Evolutionary conservation across 2,329 filamentous ascomycete genomes (phyloP), one percentile per base, ranked within the genome.

Genomic region (Microcera coccophila): DNA sequence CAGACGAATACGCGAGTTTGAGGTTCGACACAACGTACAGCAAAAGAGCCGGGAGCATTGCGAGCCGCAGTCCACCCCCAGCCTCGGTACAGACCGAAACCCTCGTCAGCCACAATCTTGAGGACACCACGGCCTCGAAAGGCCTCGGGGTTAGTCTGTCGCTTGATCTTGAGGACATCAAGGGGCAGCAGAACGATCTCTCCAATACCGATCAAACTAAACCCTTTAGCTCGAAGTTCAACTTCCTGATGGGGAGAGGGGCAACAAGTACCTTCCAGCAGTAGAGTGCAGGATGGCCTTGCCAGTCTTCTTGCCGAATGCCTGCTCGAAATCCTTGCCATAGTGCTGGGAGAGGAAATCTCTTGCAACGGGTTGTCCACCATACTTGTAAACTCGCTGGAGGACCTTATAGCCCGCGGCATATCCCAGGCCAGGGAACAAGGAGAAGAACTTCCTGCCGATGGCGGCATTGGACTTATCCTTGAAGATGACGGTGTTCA

Each of bases 101-200:
- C 93, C 69, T 98, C 93, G 63, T 98, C 93, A 45, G 81, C 79
- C 49, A 98, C 79, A 54, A 98, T 97, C 70, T 79, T 85, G 64
- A 97, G 73, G 47, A 98, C 77, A 49, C 93, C 93, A 60, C 93
- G 87, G 57, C 91, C 91, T 55, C 90, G 82, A 82, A 98, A 98
- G 26, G 93, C 90, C 64, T 97, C 93, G 31, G 93, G 93, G 76
- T 98, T 98, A 55, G 93, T 98, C 75, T 98, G 93, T 61, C 93
- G 84, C 81, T 98, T 98, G 75, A 98, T 98, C 81, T 98, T 98
- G 51, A 98, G 80, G 29, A 98, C 91, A 59, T 98, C 93, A 48
- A 98, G 81, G 32, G 93, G 93, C 31, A 98, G 80, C 21, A 98
- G 81, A 45, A 98, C 81, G 53, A 98, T 95, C 74, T 98, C 93